Conservation (phyloP, 352 stramenopile genomes). For the Pythium brassicae region DNA sequence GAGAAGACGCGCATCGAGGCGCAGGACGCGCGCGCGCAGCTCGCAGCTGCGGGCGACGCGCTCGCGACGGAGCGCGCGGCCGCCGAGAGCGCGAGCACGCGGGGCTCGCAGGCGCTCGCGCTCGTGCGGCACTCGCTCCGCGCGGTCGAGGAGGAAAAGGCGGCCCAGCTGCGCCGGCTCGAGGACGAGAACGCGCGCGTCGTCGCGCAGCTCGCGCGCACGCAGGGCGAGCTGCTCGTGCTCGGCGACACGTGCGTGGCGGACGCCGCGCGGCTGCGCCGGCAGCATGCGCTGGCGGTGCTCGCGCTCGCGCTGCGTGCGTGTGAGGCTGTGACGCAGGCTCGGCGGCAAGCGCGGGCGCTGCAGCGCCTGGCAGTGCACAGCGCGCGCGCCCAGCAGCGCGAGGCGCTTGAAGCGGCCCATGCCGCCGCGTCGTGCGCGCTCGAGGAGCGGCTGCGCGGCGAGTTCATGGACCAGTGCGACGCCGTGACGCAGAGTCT, state of each 20-base stretch:
- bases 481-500: constrained; percentile 53
- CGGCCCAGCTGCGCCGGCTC: constrained; percentile 35
- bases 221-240: constrained; percentile 54
- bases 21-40: constrained; percentile 37
- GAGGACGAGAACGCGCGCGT: constrained; percentile 46
- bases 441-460: constrained; percentile 38
- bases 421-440: constrained; percentile 21
- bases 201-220: constrained; percentile 47
- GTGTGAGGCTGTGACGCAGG: constrained; percentile 14
- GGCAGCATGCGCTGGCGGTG: constrained; percentile 21
- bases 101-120: constrained; percentile 49
- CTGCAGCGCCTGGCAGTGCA: constrained; percentile 17
- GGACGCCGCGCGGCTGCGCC: constrained; percentile 24
- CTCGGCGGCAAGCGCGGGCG: constrained; percentile 18
- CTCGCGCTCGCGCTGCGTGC: constrained; percentile 23
- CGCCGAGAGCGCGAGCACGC: constrained; percentile 39
- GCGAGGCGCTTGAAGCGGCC: constrained; percentile 6
- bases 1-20: constrained; percentile 49
- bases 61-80: constrained; percentile 52
- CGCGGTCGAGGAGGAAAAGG: constrained; percentile 65
- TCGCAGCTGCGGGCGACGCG: constrained; percentile 45
- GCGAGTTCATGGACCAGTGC: constrained; percentile 53
- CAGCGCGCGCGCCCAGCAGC: neutral
- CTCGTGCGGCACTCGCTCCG: constrained; percentile 60
- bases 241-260: constrained; percentile 39